Evolutionary conservation across 163 green algal species (phyloP), one percentile per base, ranked within the genome.

Genomic region (Chlamydomonas reinhardtii): DNA sequence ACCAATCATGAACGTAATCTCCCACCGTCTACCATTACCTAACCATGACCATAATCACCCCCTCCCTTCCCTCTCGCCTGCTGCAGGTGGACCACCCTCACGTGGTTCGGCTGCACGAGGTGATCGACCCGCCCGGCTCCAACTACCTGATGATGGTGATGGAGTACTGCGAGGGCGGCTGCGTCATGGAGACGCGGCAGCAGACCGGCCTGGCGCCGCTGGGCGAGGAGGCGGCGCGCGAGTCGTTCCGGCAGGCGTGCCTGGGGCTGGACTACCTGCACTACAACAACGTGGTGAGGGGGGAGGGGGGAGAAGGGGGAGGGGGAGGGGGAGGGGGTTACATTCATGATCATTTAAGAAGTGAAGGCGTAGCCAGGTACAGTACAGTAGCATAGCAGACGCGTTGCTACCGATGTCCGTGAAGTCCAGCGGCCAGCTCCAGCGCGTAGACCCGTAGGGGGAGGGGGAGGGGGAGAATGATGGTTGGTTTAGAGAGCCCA

Each of bases 111-210:
- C 92, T 96, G 87, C 90, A 91, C 48, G 92, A 96, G 89, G 91
- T 96, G 69, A 96, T 96, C 74, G 93, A 96, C 74, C 90, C 93
- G 24, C 89, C 91, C 14, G 75, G 76, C 73, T 90, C 78, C 66
- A 80, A 87, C 72, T 94, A 95, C 88, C 84, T 97, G 61, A 93
- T 95, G 90, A 89, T 97, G 66, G 91, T 97, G 4, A 95, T 95
- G 92, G 94, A 97, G 89, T 94, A 93, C 88, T 89, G 95, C 77
- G 92, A 95, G 85, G 87, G 91, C 17, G 93, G 93, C 35, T 88
- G 89, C 25, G 90, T 96, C 74, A 88, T 94, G 87, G 76, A 92
- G 75, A 90, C 88, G 15, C 43, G 85, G n/a, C 29, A 37, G 66
- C 84, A 89, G 76, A 76, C 68, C 32, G 75, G 76, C 27, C 76